Evolutionary conservation across 2,329 filamentous ascomycete genomes (phyloP).

Genomic region (Nakataea oryzae): DNA sequence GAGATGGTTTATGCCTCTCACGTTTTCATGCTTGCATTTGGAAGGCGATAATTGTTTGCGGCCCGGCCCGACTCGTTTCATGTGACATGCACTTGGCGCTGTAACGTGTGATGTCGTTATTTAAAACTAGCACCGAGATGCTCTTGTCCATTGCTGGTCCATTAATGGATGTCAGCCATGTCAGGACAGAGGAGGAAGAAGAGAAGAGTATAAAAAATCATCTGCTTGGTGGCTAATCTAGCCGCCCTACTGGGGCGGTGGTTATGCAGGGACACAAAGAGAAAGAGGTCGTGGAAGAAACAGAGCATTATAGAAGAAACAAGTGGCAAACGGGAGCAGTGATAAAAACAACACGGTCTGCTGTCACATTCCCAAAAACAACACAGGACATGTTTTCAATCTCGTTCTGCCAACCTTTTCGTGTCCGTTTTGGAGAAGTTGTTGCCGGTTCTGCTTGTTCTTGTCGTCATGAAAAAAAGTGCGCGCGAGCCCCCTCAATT

Average conservation of each 20-base stretch:
- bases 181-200: background rate
- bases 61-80: background rate
- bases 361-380: background rate
- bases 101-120: background rate
- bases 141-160: too few relatives aligned
- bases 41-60: constrained; percentile 4
- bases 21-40: constrained; percentile 3
- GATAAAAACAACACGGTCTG: background rate
- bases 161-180: too few relatives aligned
- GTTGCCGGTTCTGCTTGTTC: background rate
- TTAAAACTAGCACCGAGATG: too few relatives aligned
- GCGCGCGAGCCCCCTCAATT: background rate
- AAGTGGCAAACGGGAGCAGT: background rate
- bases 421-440: background rate
- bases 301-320: background rate
- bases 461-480: background rate
- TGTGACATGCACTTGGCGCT: background rate
- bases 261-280: background rate
- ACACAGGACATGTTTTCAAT: background rate
- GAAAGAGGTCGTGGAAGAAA: background rate
- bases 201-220: background rate
- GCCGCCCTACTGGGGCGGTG: background rate
- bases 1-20: background rate
- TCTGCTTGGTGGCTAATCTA: background rate
- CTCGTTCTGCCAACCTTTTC: background rate